A percentile compares a stretch with the other conserved stretches of the same genome.
Evolutionary conservation across 768 basidiomycete genomes (phyloP).

Genomic region (Leccinellum luteum): DNA sequence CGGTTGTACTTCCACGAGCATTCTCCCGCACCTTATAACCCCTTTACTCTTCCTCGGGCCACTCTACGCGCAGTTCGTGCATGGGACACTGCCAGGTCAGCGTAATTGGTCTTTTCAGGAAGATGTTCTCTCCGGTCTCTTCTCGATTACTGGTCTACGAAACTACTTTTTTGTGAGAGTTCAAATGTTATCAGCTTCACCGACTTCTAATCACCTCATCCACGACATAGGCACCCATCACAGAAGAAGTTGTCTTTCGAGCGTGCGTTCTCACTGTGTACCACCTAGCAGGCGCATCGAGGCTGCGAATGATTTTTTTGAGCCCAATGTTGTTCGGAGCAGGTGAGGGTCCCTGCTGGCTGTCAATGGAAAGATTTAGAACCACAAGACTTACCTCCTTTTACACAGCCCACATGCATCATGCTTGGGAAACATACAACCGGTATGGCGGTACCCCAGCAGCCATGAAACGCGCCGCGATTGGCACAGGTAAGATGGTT

Average conservation of each 20-base stretch:
- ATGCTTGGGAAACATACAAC: conserved; percentile 84
- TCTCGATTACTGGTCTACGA: conserved; percentile 58
- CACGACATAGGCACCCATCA: conserved; percentile 68
- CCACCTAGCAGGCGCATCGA: conserved; percentile 59
- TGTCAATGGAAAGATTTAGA: not conserved
- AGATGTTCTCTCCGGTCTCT: conserved; percentile 41
- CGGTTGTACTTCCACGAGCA: conserved; percentile 32
- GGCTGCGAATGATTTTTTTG: conserved; percentile 64
- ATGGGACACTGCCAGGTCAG: conserved; percentile 53
- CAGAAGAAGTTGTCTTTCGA: conserved; percentile 91
- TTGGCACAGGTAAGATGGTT: conserved; percentile 48
- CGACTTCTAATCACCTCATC: not conserved
- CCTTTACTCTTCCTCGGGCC: conserved; percentile 80
- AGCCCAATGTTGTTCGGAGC: conserved; percentile 87
- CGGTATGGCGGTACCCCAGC: conserved; percentile 61
- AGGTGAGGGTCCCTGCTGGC: conserved; percentile 46
- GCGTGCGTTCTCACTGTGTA: conserved; percentile 78
- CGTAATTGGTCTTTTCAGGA: conserved; percentile 41
- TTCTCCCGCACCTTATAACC: conserved; percentile 59
- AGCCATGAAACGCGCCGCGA: conserved; percentile 63
- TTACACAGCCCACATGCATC: conserved; percentile 81
- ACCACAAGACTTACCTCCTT: conserved; percentile 8
- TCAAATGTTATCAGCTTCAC: not conserved
- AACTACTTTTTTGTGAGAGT: conserved; percentile 58
- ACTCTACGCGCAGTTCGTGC: conserved; percentile 55